Base-by-base conservation (phyloP, 2,329 filamentous ascomycete genomes). In the Ceratocystis cubensis region DNA sequence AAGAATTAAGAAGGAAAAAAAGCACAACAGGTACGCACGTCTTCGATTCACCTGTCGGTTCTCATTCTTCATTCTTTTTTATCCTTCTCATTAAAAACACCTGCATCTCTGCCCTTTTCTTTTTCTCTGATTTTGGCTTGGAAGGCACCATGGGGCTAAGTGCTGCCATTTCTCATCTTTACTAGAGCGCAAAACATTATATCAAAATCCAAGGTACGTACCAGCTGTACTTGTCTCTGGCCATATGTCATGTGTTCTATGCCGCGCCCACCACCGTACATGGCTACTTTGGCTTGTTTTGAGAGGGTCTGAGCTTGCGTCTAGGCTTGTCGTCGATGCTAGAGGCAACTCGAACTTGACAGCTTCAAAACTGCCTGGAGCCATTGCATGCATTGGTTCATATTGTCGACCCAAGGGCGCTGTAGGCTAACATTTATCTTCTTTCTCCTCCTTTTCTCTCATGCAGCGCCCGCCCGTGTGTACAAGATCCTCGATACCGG, bases 71-170 rank as follows among this genome's bases (percentile, higher is more conserved):
- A 5, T 45, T 28, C 25, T 50, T 64, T 30, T 64, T 53, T 50
- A 8, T 53, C 25, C 7, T 37, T 30, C 28, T 22, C 13, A 30
- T 59, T 5, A n/a, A 33, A 17, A 30, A 7, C 28, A 25, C 53
- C 17, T 37, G 28, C 25, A 4, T 59, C 25, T 20, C 17, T 59
- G 50, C 50, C 48, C 48, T 37, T 28, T 30, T 17, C 33, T 65
- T 59, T n/a, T 46, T 22, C 28, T 33, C 41, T 64, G 33, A 13
- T 56, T 57, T 22, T 20, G 37, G 37, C 37, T 41, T 41, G 37
- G 37, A 41, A 56, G 63, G 66, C 66, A 57, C 45, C 66, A 67
- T 67, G 66, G 66, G 63, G 66, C 45, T 65, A 63, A 67, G 45
- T 57, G 66, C 33, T 62, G 66, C 57, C 61, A 61, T 59, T 67